Evolutionary conservation across 768 basidiomycete species (phyloP), one percentile per base, ranked within the genome.

Genomic region (Xerocomus brunneocitrinus): DNA sequence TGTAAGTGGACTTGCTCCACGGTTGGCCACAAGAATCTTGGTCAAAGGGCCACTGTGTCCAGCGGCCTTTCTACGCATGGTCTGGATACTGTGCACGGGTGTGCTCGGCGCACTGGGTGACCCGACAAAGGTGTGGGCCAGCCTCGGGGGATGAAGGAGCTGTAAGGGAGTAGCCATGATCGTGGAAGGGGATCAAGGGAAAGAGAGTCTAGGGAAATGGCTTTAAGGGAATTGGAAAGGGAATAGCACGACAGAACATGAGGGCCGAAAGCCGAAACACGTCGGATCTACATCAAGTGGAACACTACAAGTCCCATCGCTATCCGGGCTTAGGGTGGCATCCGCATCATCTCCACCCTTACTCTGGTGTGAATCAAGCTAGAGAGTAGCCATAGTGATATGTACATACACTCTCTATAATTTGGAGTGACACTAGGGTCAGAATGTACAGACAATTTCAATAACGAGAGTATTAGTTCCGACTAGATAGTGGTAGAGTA

Each of bases 11-110:
- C 89, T 50, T 76, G 91, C 93, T 63, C 91, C 91, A 57, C 91
- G 87, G 71, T 94, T 94, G 47, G 91, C 91, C 58, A 94, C 91
- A 19, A 94, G 79, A 66, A 93, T 90, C 78, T 94, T 94, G 43
- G 92, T 92, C 57, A 94, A 73, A 4, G 91, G 91, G 8, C 91
- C 91, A 49, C 84, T 80, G 65, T 93, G 91, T n/a, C 91, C 91
- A 4, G 91, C 91, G 22, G 89, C 80, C 75, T 91, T 94, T 61
- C 91, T 79, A 58, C 91, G 81, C 87, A 94, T 91, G 27, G 90
- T 88, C 70, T 91, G 86, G 60, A 93, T 93, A 54, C 85, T 91
- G 68, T 93, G 91, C 55, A 93, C 87, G 4, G 91, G 91, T 1
- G 91, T 93, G 58, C 89, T 80, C 1, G 90, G 88, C 10, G 78